Evolutionary conservation across 2,329 filamentous ascomycete genomes (phyloP).

Genomic region (Alternaria alternata): DNA sequence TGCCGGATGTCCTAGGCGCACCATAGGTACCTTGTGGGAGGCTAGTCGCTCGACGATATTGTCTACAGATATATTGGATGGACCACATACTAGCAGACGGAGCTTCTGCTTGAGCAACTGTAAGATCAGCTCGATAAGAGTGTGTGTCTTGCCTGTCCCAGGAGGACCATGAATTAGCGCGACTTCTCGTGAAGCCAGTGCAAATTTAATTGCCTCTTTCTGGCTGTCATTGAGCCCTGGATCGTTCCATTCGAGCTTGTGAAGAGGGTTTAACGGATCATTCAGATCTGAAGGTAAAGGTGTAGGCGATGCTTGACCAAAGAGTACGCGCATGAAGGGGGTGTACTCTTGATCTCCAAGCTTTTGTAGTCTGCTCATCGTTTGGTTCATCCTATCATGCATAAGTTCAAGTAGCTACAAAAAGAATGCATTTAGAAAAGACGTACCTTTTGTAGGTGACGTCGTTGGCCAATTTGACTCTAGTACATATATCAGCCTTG

Average conservation of each 20-base stretch:
- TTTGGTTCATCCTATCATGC: slow-evolving; percentile 65
- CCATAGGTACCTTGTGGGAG: slow-evolving; percentile 82
- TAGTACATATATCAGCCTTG: slow-evolving; percentile 52
- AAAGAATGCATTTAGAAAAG: slow-evolving; percentile 19
- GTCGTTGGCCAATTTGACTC: slow-evolving; percentile 72
- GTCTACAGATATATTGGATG: slow-evolving; percentile 96
- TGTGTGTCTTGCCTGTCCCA: slow-evolving; percentile 96
- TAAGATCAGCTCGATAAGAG: slow-evolving; percentile 92
- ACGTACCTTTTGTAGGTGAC: slow-evolving; percentile 68
- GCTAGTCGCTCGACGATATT: slow-evolving; percentile 95
- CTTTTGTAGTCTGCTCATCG: slow-evolving; percentile 67
- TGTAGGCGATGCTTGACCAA: slow-evolving; percentile 65
- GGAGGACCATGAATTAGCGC: slow-evolving; percentile 94
- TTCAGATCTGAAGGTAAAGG: slow-evolving; percentile 57
- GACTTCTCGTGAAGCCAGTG: slow-evolving; percentile 80
- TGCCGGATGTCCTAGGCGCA: slow-evolving; percentile 91
- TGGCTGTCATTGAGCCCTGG: slow-evolving; percentile 68
- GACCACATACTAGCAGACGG: slow-evolving; percentile 90
- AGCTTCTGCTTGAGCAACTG: slow-evolving; percentile 79
- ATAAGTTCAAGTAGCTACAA: slow-evolving; percentile 17
- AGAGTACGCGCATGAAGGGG: slow-evolving; percentile 66
- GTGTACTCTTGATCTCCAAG: slow-evolving; percentile 64
- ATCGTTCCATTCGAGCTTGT: slow-evolving; percentile 63
- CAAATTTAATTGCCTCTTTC: slow-evolving; percentile 76
- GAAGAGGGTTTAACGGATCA: slow-evolving; percentile 49